Conservation (phyloP, 2,329 filamentous ascomycete genomes). For the Fusarium luffae region DNA sequence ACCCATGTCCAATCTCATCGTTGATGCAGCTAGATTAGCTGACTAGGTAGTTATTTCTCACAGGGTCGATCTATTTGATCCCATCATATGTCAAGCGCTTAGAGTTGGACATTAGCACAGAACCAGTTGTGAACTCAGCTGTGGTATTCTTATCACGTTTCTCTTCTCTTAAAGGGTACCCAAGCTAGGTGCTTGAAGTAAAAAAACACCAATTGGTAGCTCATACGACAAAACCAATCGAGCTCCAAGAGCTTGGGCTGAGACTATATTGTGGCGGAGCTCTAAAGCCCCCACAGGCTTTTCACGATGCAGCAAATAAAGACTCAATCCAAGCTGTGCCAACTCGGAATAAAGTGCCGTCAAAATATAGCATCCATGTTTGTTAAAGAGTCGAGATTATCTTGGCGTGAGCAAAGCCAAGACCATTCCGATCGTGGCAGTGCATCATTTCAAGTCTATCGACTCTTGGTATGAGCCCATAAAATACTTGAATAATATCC, state of each 20-base stretch:
- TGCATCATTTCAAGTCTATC: slow-evolving; percentile 16
- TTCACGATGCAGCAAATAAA: slow-evolving; percentile 31
- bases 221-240: slow-evolving; percentile 11
- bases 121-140: no score
- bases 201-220: background rate
- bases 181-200: background rate
- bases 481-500: background rate
- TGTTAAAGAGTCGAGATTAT: slow-evolving; percentile 9
- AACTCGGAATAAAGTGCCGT: slow-evolving; percentile 33
- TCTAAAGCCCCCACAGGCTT: slow-evolving; percentile 27
- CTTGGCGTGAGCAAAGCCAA: slow-evolving; percentile 20
- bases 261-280: slow-evolving; percentile 35
- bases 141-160: background rate
- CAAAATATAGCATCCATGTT: slow-evolving; percentile 1
- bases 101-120: background rate
- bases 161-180: background rate
- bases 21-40: no score
- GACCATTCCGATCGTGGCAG: slow-evolving; percentile 23
- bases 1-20: no score
- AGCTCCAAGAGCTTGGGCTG: slow-evolving; percentile 15
- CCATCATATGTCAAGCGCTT: background rate
- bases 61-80: background rate
- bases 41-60: background rate
- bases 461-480: slow-evolving; percentile 14
- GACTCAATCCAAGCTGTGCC: slow-evolving; percentile 7